These are phyloP conservation scores for Akanthomyces dipterigenus DNA, from an alignment of 2,329 filamentous ascomycete genomes.

Conservation along the genomic window DNA sequence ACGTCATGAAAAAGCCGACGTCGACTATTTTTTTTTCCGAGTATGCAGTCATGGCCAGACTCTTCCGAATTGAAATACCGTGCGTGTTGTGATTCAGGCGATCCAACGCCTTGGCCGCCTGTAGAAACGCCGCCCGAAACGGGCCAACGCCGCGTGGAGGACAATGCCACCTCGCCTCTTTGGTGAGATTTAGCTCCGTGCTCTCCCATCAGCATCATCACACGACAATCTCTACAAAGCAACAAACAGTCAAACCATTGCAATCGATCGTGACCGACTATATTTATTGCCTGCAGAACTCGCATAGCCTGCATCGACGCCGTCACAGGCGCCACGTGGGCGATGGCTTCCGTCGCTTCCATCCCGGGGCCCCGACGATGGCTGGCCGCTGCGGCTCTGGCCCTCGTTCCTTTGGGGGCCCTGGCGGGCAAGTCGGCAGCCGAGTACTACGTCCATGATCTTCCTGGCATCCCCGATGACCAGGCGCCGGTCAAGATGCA, in stretches of 20 bases:
- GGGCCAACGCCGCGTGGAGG: neutral
- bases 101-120: neutral
- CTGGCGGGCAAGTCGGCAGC: conserved; percentile 36
- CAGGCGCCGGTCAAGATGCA: conserved; percentile 87
- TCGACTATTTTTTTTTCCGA: too few relatives aligned
- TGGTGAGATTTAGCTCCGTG: neutral
- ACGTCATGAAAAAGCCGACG: too few relatives aligned
- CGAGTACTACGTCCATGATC: conserved; percentile 81
- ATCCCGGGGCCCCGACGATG: conserved; percentile 22
- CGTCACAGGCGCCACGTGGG: conserved; percentile 1
- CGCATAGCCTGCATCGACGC: neutral
- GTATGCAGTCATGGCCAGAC: neutral
- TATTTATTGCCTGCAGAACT: neutral
- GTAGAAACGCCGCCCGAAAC: conserved; percentile 2
- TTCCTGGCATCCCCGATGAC: conserved; percentile 74
- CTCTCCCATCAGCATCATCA: conserved; percentile 7
- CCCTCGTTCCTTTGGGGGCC: conserved; percentile 35
- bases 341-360: conserved; percentile 8
- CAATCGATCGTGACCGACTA: neutral
- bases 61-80: neutral
- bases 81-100: neutral
- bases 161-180: conserved; percentile 12
- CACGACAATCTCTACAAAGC: neutral
- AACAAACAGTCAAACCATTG: neutral
- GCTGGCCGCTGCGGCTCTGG: conserved; percentile 28